Conservation (phyloP, 257 asterid species). For the Gardenia jasminoides region DNA sequence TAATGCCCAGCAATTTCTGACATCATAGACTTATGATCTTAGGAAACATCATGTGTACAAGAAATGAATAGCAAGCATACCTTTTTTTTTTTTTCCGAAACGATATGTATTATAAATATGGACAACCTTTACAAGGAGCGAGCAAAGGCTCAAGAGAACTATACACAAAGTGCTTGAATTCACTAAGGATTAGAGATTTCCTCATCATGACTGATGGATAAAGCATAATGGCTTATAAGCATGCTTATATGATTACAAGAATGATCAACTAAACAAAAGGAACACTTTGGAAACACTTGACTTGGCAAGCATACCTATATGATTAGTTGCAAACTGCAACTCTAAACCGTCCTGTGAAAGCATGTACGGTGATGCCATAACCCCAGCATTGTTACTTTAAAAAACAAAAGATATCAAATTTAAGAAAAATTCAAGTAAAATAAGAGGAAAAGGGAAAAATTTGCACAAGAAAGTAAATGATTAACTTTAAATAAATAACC, state of each 20-base stretch:
- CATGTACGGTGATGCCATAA: slow-evolving; percentile 58
- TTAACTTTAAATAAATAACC: not conserved
- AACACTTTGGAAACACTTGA: no score
- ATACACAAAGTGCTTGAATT: no score
- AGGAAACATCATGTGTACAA: not conserved
- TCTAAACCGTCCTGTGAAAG: slow-evolving; percentile 70
- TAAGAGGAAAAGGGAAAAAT: not conserved
- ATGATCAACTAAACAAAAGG: no score
- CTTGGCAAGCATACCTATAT: slow-evolving; percentile 46
- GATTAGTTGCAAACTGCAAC: slow-evolving; percentile 79
- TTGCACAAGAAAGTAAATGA: not conserved
- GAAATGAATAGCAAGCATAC: slow-evolving; percentile 23
- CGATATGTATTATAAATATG: no score
- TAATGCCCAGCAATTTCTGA: not conserved
- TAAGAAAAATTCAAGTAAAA: not conserved
- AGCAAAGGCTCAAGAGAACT: no score
- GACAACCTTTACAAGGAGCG: no score
- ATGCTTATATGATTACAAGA: no score
- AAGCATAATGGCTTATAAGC: no score
- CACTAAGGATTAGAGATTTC: no score
- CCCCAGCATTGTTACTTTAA: slow-evolving; percentile 76
- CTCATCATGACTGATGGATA: no score
- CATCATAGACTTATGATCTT: not conserved
- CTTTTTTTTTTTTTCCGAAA: no score
- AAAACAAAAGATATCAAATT: slow-evolving; percentile 11